Conservation (phyloP, 306 rosid genomes). For the Mimosa pudica region DNA sequence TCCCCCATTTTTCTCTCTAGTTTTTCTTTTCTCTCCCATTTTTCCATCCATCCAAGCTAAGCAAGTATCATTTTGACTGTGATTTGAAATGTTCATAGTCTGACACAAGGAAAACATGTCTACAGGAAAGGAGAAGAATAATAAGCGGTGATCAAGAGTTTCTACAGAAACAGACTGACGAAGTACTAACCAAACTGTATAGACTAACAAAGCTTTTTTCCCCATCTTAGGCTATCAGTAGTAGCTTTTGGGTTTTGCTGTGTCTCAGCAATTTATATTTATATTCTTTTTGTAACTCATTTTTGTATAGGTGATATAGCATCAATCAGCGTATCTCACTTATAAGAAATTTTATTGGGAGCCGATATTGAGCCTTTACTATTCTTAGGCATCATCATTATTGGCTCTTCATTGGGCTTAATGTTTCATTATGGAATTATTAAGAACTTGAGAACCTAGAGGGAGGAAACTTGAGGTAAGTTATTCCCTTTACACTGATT, state of each 20-base stretch:
- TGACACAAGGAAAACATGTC: conserved; percentile 33
- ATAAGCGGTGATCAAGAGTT: conserved; percentile 51
- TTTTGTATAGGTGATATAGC: conserved; percentile 28
- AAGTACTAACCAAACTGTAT: conserved; percentile 42
- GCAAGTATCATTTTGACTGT: conserved; percentile 9
- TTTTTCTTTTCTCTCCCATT: too few relatives aligned
- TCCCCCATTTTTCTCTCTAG: too few relatives aligned
- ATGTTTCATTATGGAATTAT: neutral
- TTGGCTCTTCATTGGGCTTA: neutral
- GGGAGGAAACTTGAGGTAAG: too few relatives aligned
- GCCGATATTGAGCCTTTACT: neutral
- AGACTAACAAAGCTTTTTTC: conserved; percentile 44
- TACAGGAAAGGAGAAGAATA: conserved; percentile 73
- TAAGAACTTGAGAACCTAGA: too few relatives aligned
- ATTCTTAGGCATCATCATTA: neutral
- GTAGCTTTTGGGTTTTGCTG: conserved; percentile 30
- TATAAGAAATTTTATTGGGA: neutral
- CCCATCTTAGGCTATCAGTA: conserved; percentile 21
- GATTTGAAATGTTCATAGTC: conserved; percentile 20
- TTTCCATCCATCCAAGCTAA: too few relatives aligned
- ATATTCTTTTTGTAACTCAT: conserved; percentile 34
- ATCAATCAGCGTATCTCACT: neutral
- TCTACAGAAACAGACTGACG: conserved; percentile 25
- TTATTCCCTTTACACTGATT: too few relatives aligned
- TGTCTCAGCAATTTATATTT: conserved; percentile 20